Evolutionary conservation across 1,284 basidiomycete species (phyloP), one percentile per base, ranked within the genome.

Genomic region (Sanghuangporus weigelae): DNA sequence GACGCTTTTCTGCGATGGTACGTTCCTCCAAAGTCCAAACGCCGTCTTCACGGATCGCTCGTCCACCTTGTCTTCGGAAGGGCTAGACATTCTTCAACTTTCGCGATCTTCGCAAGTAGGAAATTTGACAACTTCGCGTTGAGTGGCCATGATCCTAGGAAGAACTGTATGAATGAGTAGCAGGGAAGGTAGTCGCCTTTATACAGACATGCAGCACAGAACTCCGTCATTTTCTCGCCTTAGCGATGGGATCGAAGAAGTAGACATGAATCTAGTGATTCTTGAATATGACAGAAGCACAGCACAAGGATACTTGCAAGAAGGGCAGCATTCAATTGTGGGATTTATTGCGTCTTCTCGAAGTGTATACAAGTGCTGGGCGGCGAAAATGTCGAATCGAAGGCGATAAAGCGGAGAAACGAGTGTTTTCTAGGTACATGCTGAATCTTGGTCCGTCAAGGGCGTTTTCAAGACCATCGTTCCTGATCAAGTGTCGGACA

Each of bases 1-100:
- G 74, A 60, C 68, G 74, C 42, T 74, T 74, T 66, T 81, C 81
- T 8, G 73, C 77, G 16, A 23, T 36, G 19, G 7, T 16, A 16
- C 62, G 56, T 59, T 44, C 39, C 12, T 42, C 21, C 59, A 7
- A 40, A 12, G 53, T 72, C 86, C 72, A 68, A 90, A 19, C 3
- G 11, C 12, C 40, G n/a, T n/a, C n/a, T 42, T n/a, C 12, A n/a
- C n/a, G 40, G 12, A 7, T 3, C 12, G 40, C 12, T 12, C 40
- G 12, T 42, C 40, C 2, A 42, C 3, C 1, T 42, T 42, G 26
- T 31, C 26, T n/a, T 42, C n/a, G 40, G 12, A 12, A 42, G 40
- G 7, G 7, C 12, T 7, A 3, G 40, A 42, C 10, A 42, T 3
- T 11, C n/a, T 42, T 12, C 4, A 42, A 11, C n/a, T 42, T n/a